phyloP scores from a whole-genome alignment of 2,329 filamentous ascomycete genomes.

The Microdochium paspali region DNA sequence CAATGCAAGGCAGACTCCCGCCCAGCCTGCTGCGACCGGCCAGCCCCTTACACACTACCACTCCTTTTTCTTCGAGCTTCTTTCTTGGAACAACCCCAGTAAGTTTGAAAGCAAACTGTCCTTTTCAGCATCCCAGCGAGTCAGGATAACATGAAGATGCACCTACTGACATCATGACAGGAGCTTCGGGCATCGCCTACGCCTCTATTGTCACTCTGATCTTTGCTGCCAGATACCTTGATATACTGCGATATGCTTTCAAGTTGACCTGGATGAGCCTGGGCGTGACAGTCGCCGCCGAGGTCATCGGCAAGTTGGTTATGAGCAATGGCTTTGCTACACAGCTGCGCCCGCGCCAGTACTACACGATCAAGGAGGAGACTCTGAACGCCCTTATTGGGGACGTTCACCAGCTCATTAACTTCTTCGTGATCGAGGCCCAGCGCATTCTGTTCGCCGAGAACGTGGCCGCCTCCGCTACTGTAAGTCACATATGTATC shows the following conservation, averaged over 20 bases:
- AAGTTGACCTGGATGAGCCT: conserved; percentile 57
- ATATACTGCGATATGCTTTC: conserved; percentile 54
- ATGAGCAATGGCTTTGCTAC: conserved; percentile 54
- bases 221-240: conserved; percentile 55
- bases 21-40: conserved; percentile 44
- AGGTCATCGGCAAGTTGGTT: conserved; percentile 50
- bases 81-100: conserved; percentile 63
- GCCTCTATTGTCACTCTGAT: conserved; percentile 47
- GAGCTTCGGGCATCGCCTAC: conserved; percentile 58
- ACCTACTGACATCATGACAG: conserved; percentile 29
- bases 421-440: conserved; percentile 63
- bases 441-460: conserved; percentile 61
- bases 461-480: conserved; percentile 50
- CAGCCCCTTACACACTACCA: conserved; percentile 61
- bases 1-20: conserved; percentile 44
- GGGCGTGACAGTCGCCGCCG: conserved; percentile 49
- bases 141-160: too few relatives aligned
- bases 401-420: conserved; percentile 58
- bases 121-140: neutral
- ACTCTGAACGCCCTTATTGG: conserved; percentile 51
- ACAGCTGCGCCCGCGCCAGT: conserved; percentile 57
- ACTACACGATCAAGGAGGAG: conserved; percentile 56
- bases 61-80: conserved; percentile 59
- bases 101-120: conserved; percentile 18
- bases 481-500: conserved; percentile 44